Conservation (phyloP, 2,329 filamentous ascomycete genomes). For the Penicillium sp. region DNA sequence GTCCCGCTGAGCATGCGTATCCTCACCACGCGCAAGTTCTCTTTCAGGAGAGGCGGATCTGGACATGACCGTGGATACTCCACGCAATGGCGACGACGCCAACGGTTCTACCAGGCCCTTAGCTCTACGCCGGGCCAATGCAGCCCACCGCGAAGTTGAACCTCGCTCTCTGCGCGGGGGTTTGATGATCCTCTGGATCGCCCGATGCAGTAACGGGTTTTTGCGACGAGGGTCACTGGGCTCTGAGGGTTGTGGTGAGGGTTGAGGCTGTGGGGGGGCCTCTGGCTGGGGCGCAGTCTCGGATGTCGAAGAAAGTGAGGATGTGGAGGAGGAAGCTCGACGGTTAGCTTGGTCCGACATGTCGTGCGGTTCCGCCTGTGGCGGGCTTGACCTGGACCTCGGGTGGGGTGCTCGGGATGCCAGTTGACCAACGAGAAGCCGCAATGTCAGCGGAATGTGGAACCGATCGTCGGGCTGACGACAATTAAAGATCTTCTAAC, state of each 20-base stretch:
- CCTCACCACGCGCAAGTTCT: conserved; percentile 29
- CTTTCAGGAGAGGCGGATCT: conserved; percentile 27
- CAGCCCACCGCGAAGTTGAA: conserved; percentile 1
- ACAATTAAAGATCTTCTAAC: conserved; percentile 5
- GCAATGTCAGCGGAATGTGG: conserved; percentile 17
- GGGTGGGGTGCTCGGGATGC: conserved; percentile 19
- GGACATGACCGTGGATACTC: conserved; percentile 27
- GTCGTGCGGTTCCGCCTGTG: conserved; percentile 24
- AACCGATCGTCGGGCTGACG: conserved; percentile 15
- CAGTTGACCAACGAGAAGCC: conserved; percentile 15
- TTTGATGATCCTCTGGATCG: conserved; percentile 61
- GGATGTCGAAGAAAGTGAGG: conserved; percentile 37
- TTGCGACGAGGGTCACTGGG: not conserved
- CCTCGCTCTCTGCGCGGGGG: conserved; percentile 19
- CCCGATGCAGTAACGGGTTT: conserved; percentile 46
- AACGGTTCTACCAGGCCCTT: conserved; percentile 22
- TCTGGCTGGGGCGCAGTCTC: conserved; percentile 64
- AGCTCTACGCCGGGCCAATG: conserved; percentile 17
- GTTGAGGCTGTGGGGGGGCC: not conserved
- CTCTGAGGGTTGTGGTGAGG: not conserved
- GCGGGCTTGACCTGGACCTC: conserved; percentile 16
- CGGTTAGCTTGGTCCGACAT: conserved; percentile 23
- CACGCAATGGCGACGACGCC: conserved; percentile 30
- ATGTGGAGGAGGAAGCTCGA: conserved; percentile 53
- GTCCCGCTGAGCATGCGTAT: conserved; percentile 27